phyloP scores from a whole-genome alignment of 2,329 filamentous ascomycete species.

The Aspergillus brunneoviolaceus region DNA sequence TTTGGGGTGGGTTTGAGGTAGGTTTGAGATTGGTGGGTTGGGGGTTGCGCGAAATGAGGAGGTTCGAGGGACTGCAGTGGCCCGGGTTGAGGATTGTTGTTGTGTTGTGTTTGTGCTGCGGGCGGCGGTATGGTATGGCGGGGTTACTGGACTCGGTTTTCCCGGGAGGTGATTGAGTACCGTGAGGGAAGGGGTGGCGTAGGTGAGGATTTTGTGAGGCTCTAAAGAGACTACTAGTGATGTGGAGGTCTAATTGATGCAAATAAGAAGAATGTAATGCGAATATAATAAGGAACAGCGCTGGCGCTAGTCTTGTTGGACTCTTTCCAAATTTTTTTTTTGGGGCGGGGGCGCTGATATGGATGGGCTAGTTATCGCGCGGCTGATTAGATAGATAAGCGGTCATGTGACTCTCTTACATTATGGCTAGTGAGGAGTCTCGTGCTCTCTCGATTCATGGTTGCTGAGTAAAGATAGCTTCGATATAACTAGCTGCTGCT shows the following conservation, averaged over 20 bases:
- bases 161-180: too few species aligned
- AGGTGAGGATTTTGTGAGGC: too few species aligned
- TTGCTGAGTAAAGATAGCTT: too few species aligned
- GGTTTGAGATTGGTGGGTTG: too few species aligned
- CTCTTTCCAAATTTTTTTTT: slow-evolving; percentile 1
- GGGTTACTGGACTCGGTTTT: too few species aligned
- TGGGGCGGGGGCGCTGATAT: neutral
- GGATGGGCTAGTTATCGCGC: neutral
- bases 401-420: neutral
- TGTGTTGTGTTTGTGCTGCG: neutral
- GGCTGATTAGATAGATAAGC: slow-evolving; percentile 1
- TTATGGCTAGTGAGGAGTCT: too few species aligned
- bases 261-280: neutral
- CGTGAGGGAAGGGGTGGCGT: too few species aligned
- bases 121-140: neutral
- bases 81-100: too few species aligned
- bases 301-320: neutral
- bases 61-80: neutral
- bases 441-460: too few species aligned
- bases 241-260: neutral
- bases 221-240: too few species aligned
- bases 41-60: too few species aligned
- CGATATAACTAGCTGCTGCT: too few species aligned
- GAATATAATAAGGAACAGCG: neutral
- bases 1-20: neutral